Evolutionary conservation across 805 yeast species (phyloP).

Genomic region (Scheffersomyces coipomensis): DNA sequence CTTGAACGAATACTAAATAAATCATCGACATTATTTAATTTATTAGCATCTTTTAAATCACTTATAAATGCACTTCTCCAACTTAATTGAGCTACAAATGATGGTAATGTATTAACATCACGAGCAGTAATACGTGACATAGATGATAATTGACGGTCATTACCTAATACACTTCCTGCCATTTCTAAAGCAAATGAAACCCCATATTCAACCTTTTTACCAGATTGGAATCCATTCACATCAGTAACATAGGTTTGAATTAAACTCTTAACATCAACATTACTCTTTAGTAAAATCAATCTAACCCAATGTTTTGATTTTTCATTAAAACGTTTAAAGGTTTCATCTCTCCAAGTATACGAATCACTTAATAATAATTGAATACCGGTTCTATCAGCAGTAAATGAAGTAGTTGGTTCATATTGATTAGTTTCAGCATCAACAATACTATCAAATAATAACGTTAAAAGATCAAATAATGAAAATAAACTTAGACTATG

Average conservation of each 20-base stretch:
- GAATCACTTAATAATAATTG: slow-evolving; percentile 68
- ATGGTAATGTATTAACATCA: slow-evolving; percentile 60
- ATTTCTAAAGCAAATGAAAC: slow-evolving; percentile 87
- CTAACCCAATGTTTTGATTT: slow-evolving; percentile 69
- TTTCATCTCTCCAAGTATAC: slow-evolving; percentile 67
- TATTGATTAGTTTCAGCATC: slow-evolving; percentile 85
- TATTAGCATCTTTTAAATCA: slow-evolving; percentile 29
- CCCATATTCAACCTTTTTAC: slow-evolving; percentile 60
- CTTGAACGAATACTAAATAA: slow-evolving; percentile 25
- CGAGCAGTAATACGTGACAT: slow-evolving; percentile 36
- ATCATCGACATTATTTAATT: slow-evolving; percentile 22
- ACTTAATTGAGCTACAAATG: slow-evolving; percentile 72
- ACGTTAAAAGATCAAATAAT: slow-evolving; percentile 73
- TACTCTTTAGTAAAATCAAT: slow-evolving; percentile 54
- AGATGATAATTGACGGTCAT: slow-evolving; percentile 63
- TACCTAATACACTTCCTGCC: slow-evolving; percentile 71
- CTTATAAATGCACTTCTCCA: slow-evolving; percentile 55
- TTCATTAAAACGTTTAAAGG: slow-evolving; percentile 58
- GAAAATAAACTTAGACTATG: slow-evolving; percentile 72
- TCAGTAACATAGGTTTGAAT: slow-evolving; percentile 71
- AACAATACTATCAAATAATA: slow-evolving; percentile 73
- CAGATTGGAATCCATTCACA: slow-evolving; percentile 26
- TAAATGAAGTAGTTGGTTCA: slow-evolving; percentile 74
- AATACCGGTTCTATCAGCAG: slow-evolving; percentile 44
- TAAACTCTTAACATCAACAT: slow-evolving; percentile 74